Evolutionary conservation across 176 grass and related monocot species (phyloP).

Genomic region (Hsuehochloa calcarea): DNA sequence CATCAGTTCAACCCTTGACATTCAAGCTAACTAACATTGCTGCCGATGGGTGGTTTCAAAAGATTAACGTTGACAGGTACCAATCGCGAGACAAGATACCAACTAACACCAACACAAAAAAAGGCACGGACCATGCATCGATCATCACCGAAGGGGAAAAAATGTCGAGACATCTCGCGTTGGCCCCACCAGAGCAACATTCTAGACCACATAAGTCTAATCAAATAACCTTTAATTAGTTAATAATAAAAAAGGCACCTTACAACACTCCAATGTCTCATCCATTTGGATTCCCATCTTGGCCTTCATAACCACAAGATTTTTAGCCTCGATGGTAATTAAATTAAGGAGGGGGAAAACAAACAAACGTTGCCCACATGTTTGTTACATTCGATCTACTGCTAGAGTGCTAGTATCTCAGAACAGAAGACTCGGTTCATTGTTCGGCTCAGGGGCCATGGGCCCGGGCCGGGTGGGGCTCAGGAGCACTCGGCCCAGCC

Average conservation of each 20-base stretch:
- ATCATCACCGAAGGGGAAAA: background rate
- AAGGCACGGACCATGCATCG: background rate
- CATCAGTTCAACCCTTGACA: background rate
- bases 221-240: constrained; percentile 4
- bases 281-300: background rate
- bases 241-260: background rate
- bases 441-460: background rate
- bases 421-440: background rate
- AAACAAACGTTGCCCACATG: constrained; percentile 41
- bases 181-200: background rate
- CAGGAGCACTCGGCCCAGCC: constrained; percentile 73
- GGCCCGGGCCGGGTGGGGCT: background rate
- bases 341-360: constrained; percentile 11
- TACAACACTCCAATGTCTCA: background rate
- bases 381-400: background rate
- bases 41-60: background rate
- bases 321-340: background rate
- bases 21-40: background rate
- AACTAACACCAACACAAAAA: background rate
- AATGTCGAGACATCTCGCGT: background rate
- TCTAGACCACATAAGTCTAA: constrained; percentile 22
- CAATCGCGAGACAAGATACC: background rate
- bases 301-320: constrained; percentile 13
- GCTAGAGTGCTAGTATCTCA: background rate
- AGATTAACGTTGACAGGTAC: constrained; percentile 9